Percentiles rank a stretch among this genome's conserved stretches.
phyloP scores from a whole-genome alignment of 208 protist genomes.

The Trypanosoma brucei region DNA sequence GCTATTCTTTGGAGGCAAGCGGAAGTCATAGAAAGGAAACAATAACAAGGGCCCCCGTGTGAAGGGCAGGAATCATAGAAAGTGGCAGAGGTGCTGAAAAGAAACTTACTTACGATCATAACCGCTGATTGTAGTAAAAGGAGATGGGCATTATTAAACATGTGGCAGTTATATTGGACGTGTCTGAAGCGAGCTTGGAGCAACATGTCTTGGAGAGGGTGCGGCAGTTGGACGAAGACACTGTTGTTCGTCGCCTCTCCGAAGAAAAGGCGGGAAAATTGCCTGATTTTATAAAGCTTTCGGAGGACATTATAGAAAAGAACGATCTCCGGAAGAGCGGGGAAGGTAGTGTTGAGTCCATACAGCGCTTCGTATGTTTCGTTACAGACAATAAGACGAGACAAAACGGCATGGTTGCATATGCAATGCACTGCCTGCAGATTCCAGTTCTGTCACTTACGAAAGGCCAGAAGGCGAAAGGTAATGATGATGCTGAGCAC shows the following conservation, averaged over 20 bases:
- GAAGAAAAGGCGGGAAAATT: not conserved
- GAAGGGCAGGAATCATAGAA: too few relatives aligned
- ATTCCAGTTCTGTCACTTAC: conserved; percentile 61
- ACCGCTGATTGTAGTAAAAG: too few relatives aligned
- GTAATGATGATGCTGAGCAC: conserved; percentile 6
- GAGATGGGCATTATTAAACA: too few relatives aligned
- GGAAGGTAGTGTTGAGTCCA: conserved; percentile 30
- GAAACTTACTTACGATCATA: too few relatives aligned
- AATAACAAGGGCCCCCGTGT: too few relatives aligned
- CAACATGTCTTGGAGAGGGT: too few relatives aligned
- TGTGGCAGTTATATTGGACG: too few relatives aligned
- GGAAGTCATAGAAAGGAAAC: too few relatives aligned
- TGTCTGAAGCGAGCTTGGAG: too few relatives aligned
- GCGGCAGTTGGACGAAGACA: too few relatives aligned
- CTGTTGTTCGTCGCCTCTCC: not conserved
- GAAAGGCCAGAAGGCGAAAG: not conserved
- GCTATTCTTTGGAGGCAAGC: too few relatives aligned
- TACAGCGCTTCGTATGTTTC: conserved; percentile 45
- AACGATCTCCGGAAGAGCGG: conserved; percentile 35
- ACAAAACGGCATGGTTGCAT: conserved; percentile 39
- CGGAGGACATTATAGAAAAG: conserved; percentile 35
- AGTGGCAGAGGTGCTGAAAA: too few relatives aligned
- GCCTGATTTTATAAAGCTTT: conserved; percentile 32
- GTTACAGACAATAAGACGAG: conserved; percentile 32
- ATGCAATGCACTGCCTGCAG: conserved; percentile 55